A percentile compares a stretch with the other conserved stretches of the same genome.
Evolutionary conservation across 225 moss, liverwort and hornwort species (phyloP).

Genomic region (Asterella californica): DNA sequence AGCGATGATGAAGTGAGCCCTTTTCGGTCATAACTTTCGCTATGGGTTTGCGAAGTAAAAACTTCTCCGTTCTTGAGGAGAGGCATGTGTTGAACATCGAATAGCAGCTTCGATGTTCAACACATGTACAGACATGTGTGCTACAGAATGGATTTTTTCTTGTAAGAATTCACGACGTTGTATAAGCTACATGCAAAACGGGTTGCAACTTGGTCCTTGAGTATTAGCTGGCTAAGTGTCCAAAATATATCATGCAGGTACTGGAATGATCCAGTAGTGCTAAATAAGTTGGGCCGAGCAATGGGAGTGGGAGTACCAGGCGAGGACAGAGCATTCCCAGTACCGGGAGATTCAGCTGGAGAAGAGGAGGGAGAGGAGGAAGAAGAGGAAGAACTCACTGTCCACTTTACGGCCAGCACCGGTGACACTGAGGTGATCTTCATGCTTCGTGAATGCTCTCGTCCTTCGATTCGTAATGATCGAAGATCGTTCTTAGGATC

Average conservation of each 20-base stretch:
- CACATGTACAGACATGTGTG: too few relatives aligned
- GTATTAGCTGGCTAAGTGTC: not conserved
- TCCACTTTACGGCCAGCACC: constrained; percentile 91
- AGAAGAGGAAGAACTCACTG: constrained; percentile 83
- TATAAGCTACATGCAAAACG: not conserved
- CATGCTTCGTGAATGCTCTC: not conserved
- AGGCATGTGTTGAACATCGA: too few relatives aligned
- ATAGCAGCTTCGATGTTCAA: too few relatives aligned
- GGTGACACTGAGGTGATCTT: constrained; percentile 75
- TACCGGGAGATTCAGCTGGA: constrained; percentile 54
- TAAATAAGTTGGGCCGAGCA: constrained; percentile 93
- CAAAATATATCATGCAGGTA: constrained; percentile 44
- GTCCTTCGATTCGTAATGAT: not conserved
- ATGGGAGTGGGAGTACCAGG: constrained; percentile 94
- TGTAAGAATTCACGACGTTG: not conserved
- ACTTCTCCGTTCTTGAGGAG: not conserved
- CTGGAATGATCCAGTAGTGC: constrained; percentile 90
- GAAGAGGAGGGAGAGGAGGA: constrained; percentile 84
- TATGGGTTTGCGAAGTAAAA: not conserved
- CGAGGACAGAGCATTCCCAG: constrained; percentile 45
- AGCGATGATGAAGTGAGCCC: constrained; percentile 97
- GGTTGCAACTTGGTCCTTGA: not conserved
- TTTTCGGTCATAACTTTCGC: not conserved
- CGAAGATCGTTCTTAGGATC: not conserved
- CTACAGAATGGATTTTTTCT: not conserved